Evolutionary conservation across 352 stramenopile genomes (phyloP).

Genomic region (Pythium myriotylum): DNA sequence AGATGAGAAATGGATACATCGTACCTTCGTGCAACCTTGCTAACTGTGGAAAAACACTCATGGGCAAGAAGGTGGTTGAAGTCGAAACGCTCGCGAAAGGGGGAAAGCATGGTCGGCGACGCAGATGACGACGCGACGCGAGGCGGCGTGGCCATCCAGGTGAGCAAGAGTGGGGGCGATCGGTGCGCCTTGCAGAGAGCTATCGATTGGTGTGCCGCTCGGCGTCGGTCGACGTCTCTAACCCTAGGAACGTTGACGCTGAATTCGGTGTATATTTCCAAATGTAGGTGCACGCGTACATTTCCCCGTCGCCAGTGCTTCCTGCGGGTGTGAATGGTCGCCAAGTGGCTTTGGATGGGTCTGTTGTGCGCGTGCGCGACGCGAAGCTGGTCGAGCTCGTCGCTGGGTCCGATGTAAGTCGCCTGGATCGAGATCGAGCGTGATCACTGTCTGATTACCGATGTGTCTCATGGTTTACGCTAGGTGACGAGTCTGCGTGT

Average conservation of each 20-base stretch:
- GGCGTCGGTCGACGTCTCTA: background rate
- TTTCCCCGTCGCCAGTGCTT: constrained; percentile 15
- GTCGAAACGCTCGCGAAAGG: constrained; percentile 11
- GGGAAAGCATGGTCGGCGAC: constrained; percentile 12
- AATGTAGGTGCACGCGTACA: constrained; percentile 25
- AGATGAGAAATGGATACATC: background rate
- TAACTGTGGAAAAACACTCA: no score
- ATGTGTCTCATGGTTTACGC: background rate
- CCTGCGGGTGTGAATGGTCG: background rate
- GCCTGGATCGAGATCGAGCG: background rate
- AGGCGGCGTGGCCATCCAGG: constrained; percentile 23
- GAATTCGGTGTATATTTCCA: background rate
- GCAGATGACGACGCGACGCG: constrained; percentile 16
- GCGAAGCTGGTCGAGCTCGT: constrained; percentile 42
- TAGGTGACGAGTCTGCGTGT: constrained; percentile 33
- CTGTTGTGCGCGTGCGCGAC: constrained; percentile 45
- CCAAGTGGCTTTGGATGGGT: constrained; percentile 27
- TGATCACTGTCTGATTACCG: background rate
- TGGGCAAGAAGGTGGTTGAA: no score
- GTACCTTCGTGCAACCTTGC: constrained; percentile 9
- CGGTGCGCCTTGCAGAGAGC: no score
- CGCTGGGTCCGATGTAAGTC: constrained; percentile 35
- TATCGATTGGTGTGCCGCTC: background rate
- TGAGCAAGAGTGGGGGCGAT: background rate
- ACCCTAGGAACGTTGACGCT: background rate